Percentiles rank a stretch among this genome's conserved stretches.
Evolutionary conservation across 129 eudicot species (phyloP).

Genomic region (Kitagawia praeruptora): DNA sequence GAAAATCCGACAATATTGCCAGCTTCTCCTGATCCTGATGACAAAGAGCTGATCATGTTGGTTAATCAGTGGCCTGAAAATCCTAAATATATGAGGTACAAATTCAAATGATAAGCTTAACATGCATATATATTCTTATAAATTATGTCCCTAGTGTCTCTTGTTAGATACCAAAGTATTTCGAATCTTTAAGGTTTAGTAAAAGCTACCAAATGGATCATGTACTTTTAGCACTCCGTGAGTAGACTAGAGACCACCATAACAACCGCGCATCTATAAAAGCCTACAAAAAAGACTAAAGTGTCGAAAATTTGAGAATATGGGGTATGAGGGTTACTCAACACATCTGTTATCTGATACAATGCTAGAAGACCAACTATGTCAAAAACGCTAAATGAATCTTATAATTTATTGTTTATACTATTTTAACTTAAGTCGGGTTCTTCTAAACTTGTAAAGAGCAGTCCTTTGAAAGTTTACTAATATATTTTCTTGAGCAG

Average conservation of each 20-base stretch:
- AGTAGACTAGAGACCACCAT: no score
- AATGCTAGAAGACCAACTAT: no score
- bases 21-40: constrained; percentile 27
- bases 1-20: constrained; percentile 19
- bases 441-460: no score
- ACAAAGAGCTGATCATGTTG: constrained; percentile 13
- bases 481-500: background rate
- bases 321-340: no score
- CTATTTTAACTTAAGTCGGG: no score
- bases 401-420: no score
- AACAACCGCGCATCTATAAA: no score
- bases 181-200: no score
- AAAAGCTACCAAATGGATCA: no score
- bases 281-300: background rate
- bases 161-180: background rate
- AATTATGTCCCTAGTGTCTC: background rate
- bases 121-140: no score
- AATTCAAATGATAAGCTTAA: background rate
- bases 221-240: background rate
- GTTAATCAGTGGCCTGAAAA: constrained; percentile 32
- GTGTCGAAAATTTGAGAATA: background rate
- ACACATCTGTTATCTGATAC: no score
- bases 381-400: no score
- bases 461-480: background rate
- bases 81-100: constrained; percentile 23